These are phyloP conservation scores for Trichoderma simmonsii DNA, from an alignment of 2,329 filamentous ascomycete species.

Conservation along the genomic window DNA sequence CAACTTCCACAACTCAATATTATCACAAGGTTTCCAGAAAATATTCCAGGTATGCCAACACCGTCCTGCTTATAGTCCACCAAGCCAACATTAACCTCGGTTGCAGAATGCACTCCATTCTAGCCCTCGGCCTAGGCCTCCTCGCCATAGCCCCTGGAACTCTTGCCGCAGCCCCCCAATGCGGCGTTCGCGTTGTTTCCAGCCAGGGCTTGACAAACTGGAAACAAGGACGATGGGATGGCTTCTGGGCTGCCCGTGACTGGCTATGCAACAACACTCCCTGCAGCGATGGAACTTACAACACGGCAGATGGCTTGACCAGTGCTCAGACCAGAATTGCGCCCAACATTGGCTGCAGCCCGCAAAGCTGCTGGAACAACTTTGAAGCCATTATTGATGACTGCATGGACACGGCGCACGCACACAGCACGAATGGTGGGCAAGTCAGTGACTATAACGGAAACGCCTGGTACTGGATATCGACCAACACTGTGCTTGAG, in stretches of 20 bases:
- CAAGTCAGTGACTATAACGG: not conserved
- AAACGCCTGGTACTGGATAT: not conserved
- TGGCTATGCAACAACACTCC: not conserved
- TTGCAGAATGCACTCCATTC: not conserved
- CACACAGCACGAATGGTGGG: not conserved
- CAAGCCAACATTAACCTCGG: not conserved
- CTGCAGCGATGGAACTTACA: not conserved
- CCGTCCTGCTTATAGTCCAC: not conserved
- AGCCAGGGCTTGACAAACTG: not conserved
- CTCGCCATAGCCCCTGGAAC: not conserved
- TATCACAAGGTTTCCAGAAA: not conserved
- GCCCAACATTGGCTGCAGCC: not conserved
- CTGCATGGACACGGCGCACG: not conserved
- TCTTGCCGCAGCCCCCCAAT: not conserved
- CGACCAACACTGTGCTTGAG: not conserved
- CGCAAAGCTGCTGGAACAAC: not conserved
- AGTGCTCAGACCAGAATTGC: not conserved
- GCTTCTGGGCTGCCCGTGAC: not conserved
- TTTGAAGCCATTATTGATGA: constrained; percentile 1
- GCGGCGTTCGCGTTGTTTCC: not conserved
- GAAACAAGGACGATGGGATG: not conserved
- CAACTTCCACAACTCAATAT: not conserved
- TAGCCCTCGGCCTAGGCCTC: not conserved
- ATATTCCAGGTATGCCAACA: not conserved
- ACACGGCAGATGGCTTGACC: not conserved